phyloP scores from a whole-genome alignment of 495 filamentous ascomycete genomes.

The Pyrenopolyporus hunteri region DNA sequence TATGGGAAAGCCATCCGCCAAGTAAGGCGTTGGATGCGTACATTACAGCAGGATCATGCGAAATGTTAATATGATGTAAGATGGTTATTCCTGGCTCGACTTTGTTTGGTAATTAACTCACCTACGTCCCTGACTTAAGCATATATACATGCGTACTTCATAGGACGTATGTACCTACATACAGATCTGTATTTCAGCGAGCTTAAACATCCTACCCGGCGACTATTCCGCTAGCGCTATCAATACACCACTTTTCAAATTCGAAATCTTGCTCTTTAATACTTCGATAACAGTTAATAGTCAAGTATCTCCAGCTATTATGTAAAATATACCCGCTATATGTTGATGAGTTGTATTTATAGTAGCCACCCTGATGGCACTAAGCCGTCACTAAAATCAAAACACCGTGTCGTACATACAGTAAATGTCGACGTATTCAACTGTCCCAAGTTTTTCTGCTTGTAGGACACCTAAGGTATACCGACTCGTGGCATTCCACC shows the following conservation, averaged over 20 bases:
- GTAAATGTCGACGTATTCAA: not conserved
- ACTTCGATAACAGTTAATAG: too few species aligned
- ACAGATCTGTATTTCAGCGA: too few species aligned
- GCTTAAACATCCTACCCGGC: too few species aligned
- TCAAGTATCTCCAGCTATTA: not conserved
- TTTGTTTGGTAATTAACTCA: not conserved
- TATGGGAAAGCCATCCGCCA: conserved; percentile 3
- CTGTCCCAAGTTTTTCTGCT: not conserved
- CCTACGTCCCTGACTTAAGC: too few species aligned
- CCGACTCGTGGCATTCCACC: too few species aligned
- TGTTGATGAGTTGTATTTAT: conserved; percentile 27
- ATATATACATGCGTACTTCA: too few species aligned
- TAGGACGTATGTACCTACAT: too few species aligned
- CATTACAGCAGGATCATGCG: conserved; percentile 17
- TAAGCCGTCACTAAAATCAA: conserved; percentile 14
- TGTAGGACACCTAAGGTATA: too few species aligned
- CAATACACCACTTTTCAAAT: too few species aligned
- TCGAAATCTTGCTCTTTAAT: too few species aligned
- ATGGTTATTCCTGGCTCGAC: conserved; percentile 4
- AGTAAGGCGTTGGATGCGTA: not conserved
- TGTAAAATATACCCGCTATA: conserved; percentile 8
- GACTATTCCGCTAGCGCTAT: too few species aligned
- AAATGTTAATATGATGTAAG: conserved; percentile 17
- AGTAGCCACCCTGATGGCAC: conserved; percentile 26
- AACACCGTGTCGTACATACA: not conserved